Conservation (phyloP, 2,329 filamentous ascomycete species). For the Talaromyces pinophilus region DNA sequence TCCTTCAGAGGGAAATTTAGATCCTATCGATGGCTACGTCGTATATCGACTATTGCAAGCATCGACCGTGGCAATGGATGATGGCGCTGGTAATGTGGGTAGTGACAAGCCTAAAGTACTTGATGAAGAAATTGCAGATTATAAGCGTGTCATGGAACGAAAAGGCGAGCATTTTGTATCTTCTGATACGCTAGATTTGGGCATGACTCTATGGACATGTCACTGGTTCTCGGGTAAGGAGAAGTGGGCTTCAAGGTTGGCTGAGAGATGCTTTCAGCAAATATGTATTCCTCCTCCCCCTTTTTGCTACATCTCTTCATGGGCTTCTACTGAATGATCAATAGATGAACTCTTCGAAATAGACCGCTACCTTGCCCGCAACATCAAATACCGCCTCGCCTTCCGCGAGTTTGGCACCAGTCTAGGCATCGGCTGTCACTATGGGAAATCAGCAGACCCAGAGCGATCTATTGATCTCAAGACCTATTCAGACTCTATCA, state of each 20-base stretch:
- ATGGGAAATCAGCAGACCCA: slow-evolving; percentile 38
- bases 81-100: slow-evolving; percentile 31
- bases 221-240: slow-evolving; percentile 54
- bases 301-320: not conserved
- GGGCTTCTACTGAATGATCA: not conserved
- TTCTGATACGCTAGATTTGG: slow-evolving; percentile 57
- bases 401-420: slow-evolving; percentile 59
- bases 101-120: slow-evolving; percentile 33
- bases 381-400: slow-evolving; percentile 46
- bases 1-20: slow-evolving; percentile 56
- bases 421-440: slow-evolving; percentile 50
- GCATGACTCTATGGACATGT: slow-evolving; percentile 61
- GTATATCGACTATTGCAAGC: slow-evolving; percentile 53
- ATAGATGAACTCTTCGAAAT: slow-evolving; percentile 41
- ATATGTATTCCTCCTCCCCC: slow-evolving; percentile 32
- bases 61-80: slow-evolving; percentile 36
- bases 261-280: slow-evolving; percentile 38
- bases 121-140: slow-evolving; percentile 55
- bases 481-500: slow-evolving; percentile 38
- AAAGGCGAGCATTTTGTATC: slow-evolving; percentile 50
- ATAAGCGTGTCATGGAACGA: slow-evolving; percentile 50
- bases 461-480: slow-evolving; percentile 35
- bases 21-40: slow-evolving; percentile 58
- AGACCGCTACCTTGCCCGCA: slow-evolving; percentile 39
- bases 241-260: slow-evolving; percentile 50